phyloP scores from a whole-genome alignment of 2,329 filamentous ascomycete genomes.

The Epichloe hybrida region DNA sequence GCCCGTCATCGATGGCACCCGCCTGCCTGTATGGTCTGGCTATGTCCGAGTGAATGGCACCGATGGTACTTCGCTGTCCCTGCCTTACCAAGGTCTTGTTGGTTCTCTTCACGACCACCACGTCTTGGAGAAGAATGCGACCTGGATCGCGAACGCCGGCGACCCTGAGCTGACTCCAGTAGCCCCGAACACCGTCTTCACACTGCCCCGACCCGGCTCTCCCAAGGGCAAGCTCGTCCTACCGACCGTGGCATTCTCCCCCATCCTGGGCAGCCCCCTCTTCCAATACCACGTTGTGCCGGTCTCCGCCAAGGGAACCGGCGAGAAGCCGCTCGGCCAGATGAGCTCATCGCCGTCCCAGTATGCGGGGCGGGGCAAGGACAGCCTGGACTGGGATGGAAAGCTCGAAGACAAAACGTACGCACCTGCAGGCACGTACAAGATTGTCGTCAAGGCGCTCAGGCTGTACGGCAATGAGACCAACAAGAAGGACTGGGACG shows the following conservation, averaged over 20 bases:
- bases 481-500: constrained; percentile 26
- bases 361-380: not conserved
- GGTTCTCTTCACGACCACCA: constrained; percentile 11
- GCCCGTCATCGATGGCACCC: constrained; percentile 24
- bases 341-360: not conserved
- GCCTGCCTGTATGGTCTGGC: constrained; percentile 29
- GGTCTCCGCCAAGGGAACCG: too few species aligned
- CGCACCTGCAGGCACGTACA: constrained; percentile 28
- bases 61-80: constrained; percentile 18
- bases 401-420: constrained; percentile 25
- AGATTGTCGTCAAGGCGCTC: constrained; percentile 27
- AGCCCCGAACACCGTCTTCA: not conserved
- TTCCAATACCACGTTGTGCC: too few species aligned
- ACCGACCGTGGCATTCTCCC: too few species aligned
- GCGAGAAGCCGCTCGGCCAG: not conserved
- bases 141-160: not conserved
- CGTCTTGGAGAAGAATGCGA: not conserved
- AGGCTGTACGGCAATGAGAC: constrained; percentile 29
- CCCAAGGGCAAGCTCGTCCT: too few species aligned
- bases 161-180: not conserved
- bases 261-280: too few species aligned
- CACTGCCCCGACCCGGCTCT: not conserved
- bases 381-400: constrained; percentile 22
- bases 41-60: constrained; percentile 26
- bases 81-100: constrained; percentile 25